Conservation (phyloP, 1,284 basidiomycete species). For the Ceratobasidium papillatum region DNA sequence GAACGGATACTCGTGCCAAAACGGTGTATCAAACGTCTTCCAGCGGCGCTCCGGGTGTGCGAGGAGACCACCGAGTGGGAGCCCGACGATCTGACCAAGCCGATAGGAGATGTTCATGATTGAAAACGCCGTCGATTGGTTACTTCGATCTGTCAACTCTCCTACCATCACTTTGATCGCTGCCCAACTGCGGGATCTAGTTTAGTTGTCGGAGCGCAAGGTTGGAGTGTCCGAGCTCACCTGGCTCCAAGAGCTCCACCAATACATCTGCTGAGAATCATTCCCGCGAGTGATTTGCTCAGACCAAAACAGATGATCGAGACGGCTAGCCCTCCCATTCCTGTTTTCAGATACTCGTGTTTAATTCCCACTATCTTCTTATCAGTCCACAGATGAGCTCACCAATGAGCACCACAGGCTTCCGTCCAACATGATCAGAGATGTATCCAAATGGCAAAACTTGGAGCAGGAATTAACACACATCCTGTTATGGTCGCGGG, state of each 20-base stretch:
- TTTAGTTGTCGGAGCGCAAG: neutral
- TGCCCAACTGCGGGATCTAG: slow-evolving; percentile 9
- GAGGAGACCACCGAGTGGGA: slow-evolving; percentile 31
- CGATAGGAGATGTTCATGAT: slow-evolving; percentile 27
- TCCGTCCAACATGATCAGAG: slow-evolving; percentile 42
- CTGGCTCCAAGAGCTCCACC: slow-evolving; percentile 39
- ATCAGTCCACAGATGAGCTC: neutral
- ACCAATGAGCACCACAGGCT: slow-evolving; percentile 42
- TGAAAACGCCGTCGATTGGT: slow-evolving; percentile 19
- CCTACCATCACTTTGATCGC: slow-evolving; percentile 31
- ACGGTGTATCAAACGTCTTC: slow-evolving; percentile 23
- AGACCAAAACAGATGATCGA: slow-evolving; percentile 42
- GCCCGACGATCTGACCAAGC: slow-evolving; percentile 29
- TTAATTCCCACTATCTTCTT: neutral
- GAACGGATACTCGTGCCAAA: slow-evolving; percentile 38
- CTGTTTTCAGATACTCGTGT: neutral
- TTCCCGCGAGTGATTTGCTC: slow-evolving; percentile 38
- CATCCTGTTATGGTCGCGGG: neutral
- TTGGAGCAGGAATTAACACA: neutral
- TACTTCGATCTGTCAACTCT: slow-evolving; percentile 31
- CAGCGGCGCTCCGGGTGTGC: slow-evolving; percentile 39
- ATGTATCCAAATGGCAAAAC: slow-evolving; percentile 35
- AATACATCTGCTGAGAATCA: slow-evolving; percentile 40
- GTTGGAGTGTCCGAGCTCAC: neutral
- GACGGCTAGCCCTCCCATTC: slow-evolving; percentile 36